Evolutionary conservation across 257 asterid genomes (phyloP), one percentile per base, ranked within the genome.

Genomic region (Fraxinus pennsylvanica): DNA sequence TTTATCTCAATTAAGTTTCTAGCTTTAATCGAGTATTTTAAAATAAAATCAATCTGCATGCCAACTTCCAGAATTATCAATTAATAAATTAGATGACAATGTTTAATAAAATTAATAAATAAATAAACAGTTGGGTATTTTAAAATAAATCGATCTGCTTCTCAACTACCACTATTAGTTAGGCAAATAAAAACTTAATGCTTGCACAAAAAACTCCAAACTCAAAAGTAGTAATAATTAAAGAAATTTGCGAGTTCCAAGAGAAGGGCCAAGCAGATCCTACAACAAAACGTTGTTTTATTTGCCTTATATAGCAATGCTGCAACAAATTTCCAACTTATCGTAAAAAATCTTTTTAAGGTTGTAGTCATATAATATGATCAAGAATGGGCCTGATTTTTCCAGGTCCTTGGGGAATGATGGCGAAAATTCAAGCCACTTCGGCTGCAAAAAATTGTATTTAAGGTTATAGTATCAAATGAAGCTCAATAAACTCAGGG

Each of bases 401-500:
- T 22, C 84, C 74, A 36, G 68, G 33, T 57, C 78, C 78, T 82
- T 35, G 71, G 39, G 76, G 36, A 59, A 77, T 68, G 65, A 79
- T 73, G 21, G 30, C 67, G 74, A 78, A 81, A 85, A 36, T 36
- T 59, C 73, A 71, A 74, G 79, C 77, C 84, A 65, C 63, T 80
- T 74, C 14, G 57, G 80, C 83, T 72, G 78, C 79, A 66, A 65
- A 39, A 47, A 76, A 69, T 47, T 30, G 82, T 6, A 69, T 27
- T 38, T 15, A 72, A 73, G 65, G 50, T 63, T 74, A 77, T 79
- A 25, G 69, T 45, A 72, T 84, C 59, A 72, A 67, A 73, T 65
- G 73, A 85, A 77, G 63, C 74, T 68, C 84, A 69, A 68, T 50
- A 73, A 74, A 69, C 83, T 91, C 90, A 93, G 80, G 97, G 97